Evolutionary conservation across 2,329 filamentous ascomycete genomes (phyloP), one percentile per base, ranked within the genome.

Genomic region (Penicillium fuscoglaucum): DNA sequence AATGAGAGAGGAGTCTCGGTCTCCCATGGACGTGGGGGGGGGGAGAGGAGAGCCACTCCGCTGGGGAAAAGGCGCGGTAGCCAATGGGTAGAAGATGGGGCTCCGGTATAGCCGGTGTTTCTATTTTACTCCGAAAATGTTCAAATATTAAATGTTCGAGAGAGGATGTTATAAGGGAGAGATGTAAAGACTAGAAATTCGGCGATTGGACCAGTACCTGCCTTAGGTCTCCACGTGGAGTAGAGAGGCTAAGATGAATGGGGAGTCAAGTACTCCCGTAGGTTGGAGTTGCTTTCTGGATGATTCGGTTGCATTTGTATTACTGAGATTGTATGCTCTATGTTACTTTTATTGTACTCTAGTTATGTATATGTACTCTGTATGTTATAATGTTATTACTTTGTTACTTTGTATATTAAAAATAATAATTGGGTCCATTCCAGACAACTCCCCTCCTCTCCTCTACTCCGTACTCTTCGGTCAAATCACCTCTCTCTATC

Each of bases 201-300:
- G 35, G 63, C 65, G 64, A 57, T 57, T 59, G 57, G 57, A 43
- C 26, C 39, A 46, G 64, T 66, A 63, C 65, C 63, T 66, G 63
- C 60, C 52, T 66, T 61, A 61, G 49, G 40, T 58, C 60, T 61
- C 65, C 65, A 67, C 64, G 66, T 67, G 65, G 66, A 64, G 62
- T 52, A 48, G 8, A n/a, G 21, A 41, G 49, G 10, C 54, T 57
- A 57, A 44, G 54, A 57, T 57, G 47, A 46, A 57, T 52, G 49
- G 47, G 19, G 19, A 21, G 19, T 21, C 19, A 21, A 21, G 19
- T 21, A 21, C 19, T 19, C 19, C 19, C 19, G 19, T 13, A 13
- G 29, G 13, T 33, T 33, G 5, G 12, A 33, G 31, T 39, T 28
- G 2, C 37, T 31, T 61, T 61, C 53, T 56, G 50, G 57, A 59